Conservation (phyloP, 108 stramenopile genomes). For the Pseudonitzschia pungens region DNA sequence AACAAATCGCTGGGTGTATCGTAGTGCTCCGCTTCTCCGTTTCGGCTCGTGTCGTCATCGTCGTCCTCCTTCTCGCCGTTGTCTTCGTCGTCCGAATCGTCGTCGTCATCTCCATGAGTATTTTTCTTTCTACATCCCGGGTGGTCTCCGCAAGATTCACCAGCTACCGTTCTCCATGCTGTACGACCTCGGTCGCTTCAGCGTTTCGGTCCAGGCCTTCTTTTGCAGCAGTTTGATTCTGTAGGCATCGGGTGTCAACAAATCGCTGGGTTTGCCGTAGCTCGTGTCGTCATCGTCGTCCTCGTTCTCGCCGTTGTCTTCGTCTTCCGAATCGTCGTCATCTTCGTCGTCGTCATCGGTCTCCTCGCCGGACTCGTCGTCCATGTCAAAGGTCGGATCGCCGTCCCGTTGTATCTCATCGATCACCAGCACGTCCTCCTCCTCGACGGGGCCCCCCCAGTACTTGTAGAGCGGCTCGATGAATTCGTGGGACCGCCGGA, state of each 20-base stretch:
- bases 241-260: conserved; percentile 19
- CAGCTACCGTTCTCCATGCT: conserved; percentile 62
- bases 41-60: not conserved
- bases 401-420: conserved; percentile 24
- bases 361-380: conserved; percentile 11
- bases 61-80: conserved; percentile 33
- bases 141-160: conserved; percentile 17
- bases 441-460: conserved; percentile 77
- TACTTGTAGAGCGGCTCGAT: conserved; percentile 84
- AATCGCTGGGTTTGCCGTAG: conserved; percentile 22
- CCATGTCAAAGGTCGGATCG: conserved; percentile 25
- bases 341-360: conserved; percentile 23
- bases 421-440: conserved; percentile 37
- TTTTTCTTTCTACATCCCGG: no score
- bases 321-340: conserved; percentile 39
- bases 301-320: conserved; percentile 17
- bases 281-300: not conserved
- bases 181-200: conserved; percentile 51
- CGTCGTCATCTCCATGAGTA: conserved; percentile 19
- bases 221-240: conserved; percentile 24
- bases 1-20: conserved; percentile 18
- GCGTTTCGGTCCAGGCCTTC: conserved; percentile 39
- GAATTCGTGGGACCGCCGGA: conserved; percentile 72
- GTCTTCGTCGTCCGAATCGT: no score
- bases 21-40: conserved; percentile 8